Evolutionary conservation across 2,329 filamentous ascomycete species (phyloP).

Genomic region (Penicillium brevicompactum): DNA sequence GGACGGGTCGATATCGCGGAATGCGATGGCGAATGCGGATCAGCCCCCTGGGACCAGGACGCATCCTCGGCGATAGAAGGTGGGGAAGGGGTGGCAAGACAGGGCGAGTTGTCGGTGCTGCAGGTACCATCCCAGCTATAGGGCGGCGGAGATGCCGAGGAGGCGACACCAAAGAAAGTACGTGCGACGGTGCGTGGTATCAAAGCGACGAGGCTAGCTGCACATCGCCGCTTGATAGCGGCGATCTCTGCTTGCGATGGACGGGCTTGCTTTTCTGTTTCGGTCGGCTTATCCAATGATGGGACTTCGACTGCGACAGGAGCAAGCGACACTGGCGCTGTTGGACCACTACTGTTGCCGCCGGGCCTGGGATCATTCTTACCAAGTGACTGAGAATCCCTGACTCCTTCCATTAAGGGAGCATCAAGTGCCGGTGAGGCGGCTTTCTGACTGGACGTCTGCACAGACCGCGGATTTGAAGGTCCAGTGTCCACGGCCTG

Average conservation of each 20-base stretch:
- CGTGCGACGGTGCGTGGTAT: slow-evolving; percentile 48
- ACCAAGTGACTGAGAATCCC: slow-evolving; percentile 3
- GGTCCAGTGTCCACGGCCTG: slow-evolving; percentile 40
- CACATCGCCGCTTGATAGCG: slow-evolving; percentile 48
- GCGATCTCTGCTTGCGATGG: slow-evolving; percentile 36
- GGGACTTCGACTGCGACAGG: slow-evolving; percentile 2
- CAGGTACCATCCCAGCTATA: slow-evolving; percentile 25
- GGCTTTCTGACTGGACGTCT: slow-evolving; percentile 24
- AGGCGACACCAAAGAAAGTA: slow-evolving; percentile 45
- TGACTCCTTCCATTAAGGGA: slow-evolving; percentile 15
- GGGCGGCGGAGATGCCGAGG: slow-evolving; percentile 8
- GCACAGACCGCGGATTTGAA: slow-evolving; percentile 27
- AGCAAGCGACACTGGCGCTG: slow-evolving; percentile 3
- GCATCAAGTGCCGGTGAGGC: slow-evolving; percentile 27
- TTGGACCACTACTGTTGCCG: slow-evolving; percentile 11
- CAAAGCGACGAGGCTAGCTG: slow-evolving; percentile 43
- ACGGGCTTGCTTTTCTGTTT: slow-evolving; percentile 13
- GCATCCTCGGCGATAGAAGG: slow-evolving; percentile 7
- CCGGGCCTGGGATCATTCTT: slow-evolving; percentile 9
- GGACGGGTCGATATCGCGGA: neutral
- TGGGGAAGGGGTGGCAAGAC: slow-evolving; percentile 22
- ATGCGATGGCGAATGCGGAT: slow-evolving; percentile 4
- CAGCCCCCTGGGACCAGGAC: slow-evolving; percentile 4
- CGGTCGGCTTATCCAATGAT: slow-evolving; percentile 10
- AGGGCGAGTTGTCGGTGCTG: slow-evolving; percentile 20